phyloP scores from a whole-genome alignment of 352 stramenopile species.

The Stephanocyclus meneghinianus region DNA sequence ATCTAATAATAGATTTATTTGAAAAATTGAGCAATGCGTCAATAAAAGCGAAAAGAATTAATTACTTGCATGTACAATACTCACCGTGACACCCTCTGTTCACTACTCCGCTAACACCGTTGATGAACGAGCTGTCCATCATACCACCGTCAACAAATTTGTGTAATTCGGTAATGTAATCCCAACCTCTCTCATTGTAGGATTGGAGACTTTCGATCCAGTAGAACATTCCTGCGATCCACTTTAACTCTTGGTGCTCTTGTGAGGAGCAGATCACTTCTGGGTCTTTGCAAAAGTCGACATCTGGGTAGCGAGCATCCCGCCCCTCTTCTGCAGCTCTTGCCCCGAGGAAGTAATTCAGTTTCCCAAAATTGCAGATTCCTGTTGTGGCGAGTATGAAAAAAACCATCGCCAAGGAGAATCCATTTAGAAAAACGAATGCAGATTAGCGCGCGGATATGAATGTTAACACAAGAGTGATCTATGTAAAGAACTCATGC shows the following conservation, averaged over 20 bases:
- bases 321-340: conserved; percentile 42
- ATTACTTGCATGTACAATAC: background rate
- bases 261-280: conserved; percentile 50
- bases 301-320: conserved; percentile 31
- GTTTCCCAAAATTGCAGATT: conserved; percentile 59
- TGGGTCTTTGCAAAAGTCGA: conserved; percentile 50
- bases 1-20: background rate
- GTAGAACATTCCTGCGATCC: conserved; percentile 61
- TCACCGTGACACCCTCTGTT: conserved; percentile 9
- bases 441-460: background rate
- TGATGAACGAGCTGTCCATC: conserved; percentile 53
- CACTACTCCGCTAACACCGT: conserved; percentile 58
- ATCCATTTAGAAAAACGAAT: background rate
- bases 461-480: background rate
- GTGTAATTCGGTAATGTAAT: conserved; percentile 55
- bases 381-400: conserved; percentile 17
- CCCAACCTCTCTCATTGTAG: conserved; percentile 51
- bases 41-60: background rate
- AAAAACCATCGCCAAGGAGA: conserved; percentile 20
- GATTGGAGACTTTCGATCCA: conserved; percentile 54
- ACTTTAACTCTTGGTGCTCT: conserved; percentile 57
- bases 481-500: background rate
- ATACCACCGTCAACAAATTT: conserved; percentile 65
- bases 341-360: conserved; percentile 50
- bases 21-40: background rate